Evolutionary conservation across 257 asterid species (phyloP).

Genomic region (Petrea volubilis): DNA sequence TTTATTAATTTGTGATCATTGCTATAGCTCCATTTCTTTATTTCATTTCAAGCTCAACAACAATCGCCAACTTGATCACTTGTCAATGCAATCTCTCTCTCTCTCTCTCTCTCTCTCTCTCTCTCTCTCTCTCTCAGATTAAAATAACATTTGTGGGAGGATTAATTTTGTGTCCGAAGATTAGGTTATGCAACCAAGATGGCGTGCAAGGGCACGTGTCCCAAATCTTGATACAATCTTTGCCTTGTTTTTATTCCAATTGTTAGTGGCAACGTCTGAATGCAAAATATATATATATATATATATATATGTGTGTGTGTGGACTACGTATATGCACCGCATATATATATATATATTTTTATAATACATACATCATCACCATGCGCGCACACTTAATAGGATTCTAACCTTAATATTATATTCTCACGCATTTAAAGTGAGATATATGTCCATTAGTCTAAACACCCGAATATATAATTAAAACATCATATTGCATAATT

Average conservation of each 20-base stretch:
- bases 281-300: neutral
- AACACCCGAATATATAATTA: too few relatives aligned
- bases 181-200: conserved; percentile 22
- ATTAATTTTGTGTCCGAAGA: conserved; percentile 7
- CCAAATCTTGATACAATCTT: conserved; percentile 18
- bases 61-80: neutral
- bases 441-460: too few relatives aligned
- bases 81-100: too few relatives aligned
- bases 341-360: too few relatives aligned
- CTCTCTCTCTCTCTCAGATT: neutral
- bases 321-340: too few relatives aligned
- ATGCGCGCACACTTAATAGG: too few relatives aligned
- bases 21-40: neutral
- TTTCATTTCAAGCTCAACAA: conserved; percentile 8
- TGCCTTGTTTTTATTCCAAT: neutral
- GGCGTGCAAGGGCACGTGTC: conserved; percentile 18
- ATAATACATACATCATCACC: too few relatives aligned
- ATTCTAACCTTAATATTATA: too few relatives aligned
- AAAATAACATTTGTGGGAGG: conserved; percentile 5
- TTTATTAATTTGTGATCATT: neutral
- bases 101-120: too few relatives aligned
- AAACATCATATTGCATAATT: too few relatives aligned
- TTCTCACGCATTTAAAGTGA: too few relatives aligned
- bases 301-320: too few relatives aligned
- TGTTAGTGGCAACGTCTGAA: conserved; percentile 7